These are phyloP conservation scores for Medicago ruthenica DNA, from an alignment of 306 rosid species.

Conservation along the genomic window DNA sequence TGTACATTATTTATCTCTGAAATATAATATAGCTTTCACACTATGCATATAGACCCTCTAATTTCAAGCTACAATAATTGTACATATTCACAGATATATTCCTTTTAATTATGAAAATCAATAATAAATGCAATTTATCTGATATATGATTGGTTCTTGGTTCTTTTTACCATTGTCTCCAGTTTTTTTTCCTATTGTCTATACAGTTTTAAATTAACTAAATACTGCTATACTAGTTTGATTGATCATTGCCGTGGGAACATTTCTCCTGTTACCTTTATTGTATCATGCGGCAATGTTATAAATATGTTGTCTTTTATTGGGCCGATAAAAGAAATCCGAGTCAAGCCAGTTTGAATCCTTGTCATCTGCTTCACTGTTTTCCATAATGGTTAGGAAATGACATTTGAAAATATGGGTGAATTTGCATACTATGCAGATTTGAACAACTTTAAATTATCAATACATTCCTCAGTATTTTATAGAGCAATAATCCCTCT, in stretches of 20 bases:
- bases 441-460: conserved; percentile 10
- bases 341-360: background rate
- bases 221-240: conserved; percentile 4
- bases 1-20: too few species aligned
- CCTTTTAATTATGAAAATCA: conserved; percentile 2
- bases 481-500: conserved; percentile 10
- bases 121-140: background rate
- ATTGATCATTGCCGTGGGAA: background rate
- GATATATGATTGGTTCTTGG: conserved; percentile 2
- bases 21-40: too few species aligned
- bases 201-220: background rate
- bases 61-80: background rate
- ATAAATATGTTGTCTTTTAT: background rate
- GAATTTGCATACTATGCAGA: conserved; percentile 12
- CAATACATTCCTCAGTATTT: background rate
- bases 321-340: conserved; percentile 9
- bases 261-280: background rate
- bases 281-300: background rate
- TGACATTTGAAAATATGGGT: conserved; percentile 24
- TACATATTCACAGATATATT: conserved; percentile 1
- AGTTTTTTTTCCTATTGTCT: background rate
- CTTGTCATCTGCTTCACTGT: conserved; percentile 8
- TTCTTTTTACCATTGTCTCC: background rate
- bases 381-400: conserved; percentile 11
- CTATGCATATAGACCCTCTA: background rate